phyloP scores from a whole-genome alignment of 345 rosid genomes.

The Passiflora organensis region DNA sequence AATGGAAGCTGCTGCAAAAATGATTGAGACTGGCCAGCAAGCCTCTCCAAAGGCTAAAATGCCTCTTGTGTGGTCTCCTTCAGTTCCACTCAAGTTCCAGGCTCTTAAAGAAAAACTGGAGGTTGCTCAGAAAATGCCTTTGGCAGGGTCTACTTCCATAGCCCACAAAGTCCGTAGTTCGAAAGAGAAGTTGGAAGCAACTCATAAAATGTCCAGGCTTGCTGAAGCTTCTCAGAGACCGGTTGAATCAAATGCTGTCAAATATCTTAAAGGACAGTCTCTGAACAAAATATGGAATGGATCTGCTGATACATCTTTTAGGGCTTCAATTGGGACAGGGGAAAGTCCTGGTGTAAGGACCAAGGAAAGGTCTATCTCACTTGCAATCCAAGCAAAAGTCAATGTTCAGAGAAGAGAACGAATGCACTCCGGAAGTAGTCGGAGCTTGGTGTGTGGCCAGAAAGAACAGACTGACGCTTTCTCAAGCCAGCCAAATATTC shows the following conservation, averaged over 20 bases:
- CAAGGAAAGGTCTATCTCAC: conserved; percentile 67
- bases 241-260: conserved; percentile 48
- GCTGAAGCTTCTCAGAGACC: conserved; percentile 43
- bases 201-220: conserved; percentile 39
- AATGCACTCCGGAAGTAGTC: conserved; percentile 33
- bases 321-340: conserved; percentile 35
- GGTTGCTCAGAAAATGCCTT: conserved; percentile 47
- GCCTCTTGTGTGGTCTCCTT: conserved; percentile 54
- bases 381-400: conserved; percentile 85
- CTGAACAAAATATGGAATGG: conserved; percentile 68
- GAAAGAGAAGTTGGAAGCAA: conserved; percentile 46
- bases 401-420: conserved; percentile 76
- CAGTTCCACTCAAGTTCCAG: conserved; percentile 57
- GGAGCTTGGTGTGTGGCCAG: conserved; percentile 26
- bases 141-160: conserved; percentile 29
- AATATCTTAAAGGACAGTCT: conserved; percentile 58
- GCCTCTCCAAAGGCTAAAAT: conserved; percentile 38
- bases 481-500: conserved; percentile 39
- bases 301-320: conserved; percentile 31
- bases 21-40: conserved; percentile 55
- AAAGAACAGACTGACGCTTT: conserved; percentile 50
- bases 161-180: conserved; percentile 36
- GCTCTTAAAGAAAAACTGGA: conserved; percentile 63
- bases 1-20: conserved; percentile 95
- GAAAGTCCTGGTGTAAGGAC: conserved; percentile 42